These are phyloP conservation scores for Ceratobasidium theobromae DNA, from an alignment of 1,284 basidiomycete genomes.

Conservation along the genomic window DNA sequence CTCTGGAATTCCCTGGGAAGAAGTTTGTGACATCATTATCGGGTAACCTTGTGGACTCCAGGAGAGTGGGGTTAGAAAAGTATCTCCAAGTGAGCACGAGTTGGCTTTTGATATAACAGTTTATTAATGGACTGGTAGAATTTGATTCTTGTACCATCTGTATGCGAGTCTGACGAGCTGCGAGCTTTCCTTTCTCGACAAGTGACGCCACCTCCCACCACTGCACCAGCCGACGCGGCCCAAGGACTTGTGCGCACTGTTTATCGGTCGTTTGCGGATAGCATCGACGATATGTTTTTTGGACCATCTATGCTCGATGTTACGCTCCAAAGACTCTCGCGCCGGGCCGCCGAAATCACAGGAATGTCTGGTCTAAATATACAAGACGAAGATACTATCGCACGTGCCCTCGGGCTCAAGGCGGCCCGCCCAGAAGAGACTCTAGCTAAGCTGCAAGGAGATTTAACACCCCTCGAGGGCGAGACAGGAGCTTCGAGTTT, in stretches of 20 bases:
- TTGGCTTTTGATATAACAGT: not conserved
- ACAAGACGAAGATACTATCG: conserved; percentile 80
- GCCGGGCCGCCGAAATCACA: conserved; percentile 85
- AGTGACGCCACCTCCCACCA: conserved; percentile 44
- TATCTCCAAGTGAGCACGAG: conserved; percentile 76
- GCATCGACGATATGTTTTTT: conserved; percentile 91
- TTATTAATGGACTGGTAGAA: conserved; percentile 50
- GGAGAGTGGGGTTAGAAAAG: conserved; percentile 78
- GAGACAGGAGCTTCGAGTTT: conserved; percentile 85
- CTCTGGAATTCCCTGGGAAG: conserved; percentile 87
- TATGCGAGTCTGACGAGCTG: conserved; percentile 83
- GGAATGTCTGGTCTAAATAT: conserved; percentile 76
- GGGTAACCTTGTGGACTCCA: conserved; percentile 79
- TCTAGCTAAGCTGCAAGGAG: conserved; percentile 61
- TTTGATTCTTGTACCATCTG: conserved; percentile 67
- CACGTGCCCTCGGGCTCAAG: conserved; percentile 66
- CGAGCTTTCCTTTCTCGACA: conserved; percentile 86
- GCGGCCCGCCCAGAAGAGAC: conserved; percentile 70
- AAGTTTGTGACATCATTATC: conserved; percentile 81
- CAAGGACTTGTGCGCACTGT: conserved; percentile 68
- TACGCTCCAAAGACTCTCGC: conserved; percentile 83
- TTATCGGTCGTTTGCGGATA: conserved; percentile 85
- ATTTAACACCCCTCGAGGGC: conserved; percentile 77
- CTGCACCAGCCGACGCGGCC: conserved; percentile 21
- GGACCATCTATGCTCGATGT: conserved; percentile 93